Conservation (phyloP, 2,329 filamentous ascomycete species). For the Talaromyces albobiverticillius region DNA sequence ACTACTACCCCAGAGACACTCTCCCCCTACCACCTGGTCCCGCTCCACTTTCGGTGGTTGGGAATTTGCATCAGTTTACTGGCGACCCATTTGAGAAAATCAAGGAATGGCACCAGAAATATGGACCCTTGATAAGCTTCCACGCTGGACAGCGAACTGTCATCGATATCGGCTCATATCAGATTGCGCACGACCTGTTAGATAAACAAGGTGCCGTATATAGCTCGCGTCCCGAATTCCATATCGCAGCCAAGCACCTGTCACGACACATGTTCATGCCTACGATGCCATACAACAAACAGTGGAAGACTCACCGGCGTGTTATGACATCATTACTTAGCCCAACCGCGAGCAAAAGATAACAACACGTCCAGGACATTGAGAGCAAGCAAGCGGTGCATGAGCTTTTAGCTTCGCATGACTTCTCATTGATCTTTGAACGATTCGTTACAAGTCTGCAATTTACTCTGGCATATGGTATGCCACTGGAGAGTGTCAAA, state of each 20-base stretch:
- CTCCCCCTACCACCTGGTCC: conserved; percentile 18
- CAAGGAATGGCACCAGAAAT: conserved; percentile 28
- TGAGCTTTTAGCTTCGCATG: conserved; percentile 38
- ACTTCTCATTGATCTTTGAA: conserved; percentile 48
- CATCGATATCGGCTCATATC: conserved; percentile 4
- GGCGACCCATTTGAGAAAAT: conserved; percentile 19
- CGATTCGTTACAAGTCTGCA: conserved; percentile 50
- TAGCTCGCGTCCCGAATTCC: conserved; percentile 33
- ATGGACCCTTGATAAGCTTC: conserved; percentile 23
- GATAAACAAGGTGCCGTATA: conserved; percentile 39
- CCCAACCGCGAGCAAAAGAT: conserved; percentile 42
- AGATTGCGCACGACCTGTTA: conserved; percentile 37
- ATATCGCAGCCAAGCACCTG: conserved; percentile 27
- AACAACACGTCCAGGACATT: conserved; percentile 50
- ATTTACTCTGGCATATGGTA: conserved; percentile 52
- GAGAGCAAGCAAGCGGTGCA: conserved; percentile 47
- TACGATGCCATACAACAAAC: conserved; percentile 49
- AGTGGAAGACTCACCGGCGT: conserved; percentile 45
- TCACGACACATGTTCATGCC: conserved; percentile 42
- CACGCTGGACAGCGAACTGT: neutral
- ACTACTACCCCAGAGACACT: neutral
- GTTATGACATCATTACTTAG: conserved; percentile 46
- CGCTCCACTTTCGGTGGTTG: conserved; percentile 19
- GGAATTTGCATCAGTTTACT: conserved; percentile 21
- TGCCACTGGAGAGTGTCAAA: conserved; percentile 41